Evolutionary conservation across 2,329 filamentous ascomycete genomes (phyloP).

Genomic region (Beauveria sp.): DNA sequence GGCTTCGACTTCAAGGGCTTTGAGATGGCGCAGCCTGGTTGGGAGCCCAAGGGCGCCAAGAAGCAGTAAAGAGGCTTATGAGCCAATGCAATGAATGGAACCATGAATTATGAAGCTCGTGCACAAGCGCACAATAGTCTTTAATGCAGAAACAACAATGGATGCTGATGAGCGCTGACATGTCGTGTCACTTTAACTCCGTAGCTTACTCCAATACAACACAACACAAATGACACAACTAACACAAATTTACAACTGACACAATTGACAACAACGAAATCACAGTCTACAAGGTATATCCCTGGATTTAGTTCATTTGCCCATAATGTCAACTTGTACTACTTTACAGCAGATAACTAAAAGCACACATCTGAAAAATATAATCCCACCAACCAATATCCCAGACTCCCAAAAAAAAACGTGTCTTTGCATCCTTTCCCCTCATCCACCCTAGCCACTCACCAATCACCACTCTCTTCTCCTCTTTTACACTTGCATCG

Average conservation of each 20-base stretch:
- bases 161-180: not conserved
- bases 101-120: not conserved
- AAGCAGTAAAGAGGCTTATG: not conserved
- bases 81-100: not conserved
- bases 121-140: not conserved
- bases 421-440: not conserved
- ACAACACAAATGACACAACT: too few relatives aligned
- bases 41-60: slow-evolving; percentile 21
- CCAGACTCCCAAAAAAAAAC: not conserved
- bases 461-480: not conserved
- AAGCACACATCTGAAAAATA: not conserved
- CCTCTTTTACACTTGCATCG: not conserved
- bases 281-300: too few relatives aligned
- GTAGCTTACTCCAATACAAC: too few relatives aligned
- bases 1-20: slow-evolving; percentile 21
- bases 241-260: too few relatives aligned
- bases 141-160: not conserved
- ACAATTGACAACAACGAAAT: too few relatives aligned
- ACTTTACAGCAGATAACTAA: not conserved
- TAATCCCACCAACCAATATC: not conserved
- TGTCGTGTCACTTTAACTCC: not conserved
- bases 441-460: not conserved
- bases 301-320: not conserved
- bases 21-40: slow-evolving; percentile 23
- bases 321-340: not conserved